These are phyloP conservation scores for Thelonectria blattea DNA, from an alignment of 2,329 filamentous ascomycete species.

Conservation along the genomic window DNA sequence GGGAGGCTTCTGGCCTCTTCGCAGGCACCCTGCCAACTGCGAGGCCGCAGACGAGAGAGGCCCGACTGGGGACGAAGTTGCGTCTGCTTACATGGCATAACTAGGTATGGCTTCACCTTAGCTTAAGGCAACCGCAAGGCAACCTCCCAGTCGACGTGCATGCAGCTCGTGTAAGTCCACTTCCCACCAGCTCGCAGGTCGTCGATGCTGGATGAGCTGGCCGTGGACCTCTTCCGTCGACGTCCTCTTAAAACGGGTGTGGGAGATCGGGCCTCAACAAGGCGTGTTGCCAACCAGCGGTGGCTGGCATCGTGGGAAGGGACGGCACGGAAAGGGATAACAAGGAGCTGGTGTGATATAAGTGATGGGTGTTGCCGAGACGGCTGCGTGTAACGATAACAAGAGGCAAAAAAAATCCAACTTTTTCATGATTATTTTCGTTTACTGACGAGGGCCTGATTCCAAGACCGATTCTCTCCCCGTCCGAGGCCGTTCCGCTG, in stretches of 20 bases:
- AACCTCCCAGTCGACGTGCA: not conserved
- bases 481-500: not conserved
- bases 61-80: not conserved
- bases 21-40: not conserved
- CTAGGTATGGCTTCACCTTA: not conserved
- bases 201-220: constrained; percentile 5
- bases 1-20: not conserved
- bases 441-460: no score
- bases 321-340: not conserved
- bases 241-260: constrained; percentile 6
- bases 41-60: not conserved
- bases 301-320: constrained; percentile 12
- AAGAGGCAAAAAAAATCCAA: not conserved
- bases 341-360: constrained; percentile 13
- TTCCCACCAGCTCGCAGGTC: constrained; percentile 10
- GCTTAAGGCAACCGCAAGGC: constrained; percentile 11
- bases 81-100: not conserved
- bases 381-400: not conserved
- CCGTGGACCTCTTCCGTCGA: not conserved
- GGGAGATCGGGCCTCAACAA: constrained; percentile 24
- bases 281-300: constrained; percentile 22
- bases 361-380: constrained; percentile 19
- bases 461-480: not conserved
- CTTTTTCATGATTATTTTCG: not conserved
- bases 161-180: constrained; percentile 9